phyloP scores from a whole-genome alignment of 805 yeast genomes.

The Metschnikowia kofuensis region DNA sequence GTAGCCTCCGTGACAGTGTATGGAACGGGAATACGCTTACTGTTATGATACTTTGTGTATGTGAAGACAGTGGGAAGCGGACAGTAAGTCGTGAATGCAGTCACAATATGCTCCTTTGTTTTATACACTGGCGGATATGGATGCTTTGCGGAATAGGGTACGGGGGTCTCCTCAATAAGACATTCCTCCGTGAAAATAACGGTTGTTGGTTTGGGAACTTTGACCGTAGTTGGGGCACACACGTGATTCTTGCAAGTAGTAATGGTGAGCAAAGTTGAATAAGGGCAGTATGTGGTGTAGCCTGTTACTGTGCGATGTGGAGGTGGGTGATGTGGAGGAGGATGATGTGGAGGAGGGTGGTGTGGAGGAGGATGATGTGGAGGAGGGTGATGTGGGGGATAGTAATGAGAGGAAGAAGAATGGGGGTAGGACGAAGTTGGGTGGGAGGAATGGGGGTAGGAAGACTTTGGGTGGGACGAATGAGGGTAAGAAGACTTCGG shows the following conservation, averaged over 20 bases:
- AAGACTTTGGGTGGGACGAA: background rate
- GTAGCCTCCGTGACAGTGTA: slow-evolving; percentile 28
- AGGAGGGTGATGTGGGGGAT: background rate
- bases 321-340: background rate
- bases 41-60: slow-evolving; percentile 29
- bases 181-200: slow-evolving; percentile 33
- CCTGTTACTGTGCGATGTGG: slow-evolving; percentile 20
- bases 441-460: background rate
- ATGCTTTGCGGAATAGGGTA: background rate
- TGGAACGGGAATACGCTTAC: slow-evolving; percentile 25
- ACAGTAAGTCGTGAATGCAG: slow-evolving; percentile 39
- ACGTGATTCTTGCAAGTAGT: slow-evolving; percentile 30
- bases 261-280: slow-evolving; percentile 31
- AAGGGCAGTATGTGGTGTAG: slow-evolving; percentile 40
- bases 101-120: slow-evolving; percentile 31
- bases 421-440: background rate
- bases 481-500: background rate
- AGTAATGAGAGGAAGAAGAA: background rate
- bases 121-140: background rate
- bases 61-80: slow-evolving; percentile 34
- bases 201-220: slow-evolving; percentile 32
- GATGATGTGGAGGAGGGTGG: background rate
- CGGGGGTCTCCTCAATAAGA: slow-evolving; percentile 22
- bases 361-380: background rate
- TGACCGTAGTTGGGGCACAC: slow-evolving; percentile 28